Conservation (phyloP, 768 basidiomycete species). For the Kwoniella dejecticola region DNA sequence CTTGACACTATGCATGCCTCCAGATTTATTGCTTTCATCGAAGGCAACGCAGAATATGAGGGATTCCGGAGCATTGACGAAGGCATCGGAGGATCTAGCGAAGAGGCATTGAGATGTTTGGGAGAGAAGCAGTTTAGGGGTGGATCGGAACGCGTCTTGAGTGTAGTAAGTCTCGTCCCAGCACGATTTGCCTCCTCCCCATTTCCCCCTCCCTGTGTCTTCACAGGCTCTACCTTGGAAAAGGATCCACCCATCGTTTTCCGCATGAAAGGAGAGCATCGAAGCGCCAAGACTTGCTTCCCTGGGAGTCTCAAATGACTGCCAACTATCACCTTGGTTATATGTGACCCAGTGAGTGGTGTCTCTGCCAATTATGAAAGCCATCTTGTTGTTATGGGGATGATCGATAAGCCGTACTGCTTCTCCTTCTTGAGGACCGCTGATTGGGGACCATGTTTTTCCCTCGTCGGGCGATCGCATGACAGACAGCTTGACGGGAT, state of each 20-base stretch:
- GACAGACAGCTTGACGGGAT: conserved; percentile 68
- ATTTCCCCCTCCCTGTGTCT: conserved; percentile 46
- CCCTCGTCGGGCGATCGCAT: conserved; percentile 87
- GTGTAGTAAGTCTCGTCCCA: conserved; percentile 82
- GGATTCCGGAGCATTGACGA: conserved; percentile 72
- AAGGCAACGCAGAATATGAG: conserved; percentile 89
- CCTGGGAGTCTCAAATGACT: conserved; percentile 68
- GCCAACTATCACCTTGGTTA: conserved; percentile 87
- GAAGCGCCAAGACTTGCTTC: conserved; percentile 56
- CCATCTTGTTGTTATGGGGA: conserved; percentile 78
- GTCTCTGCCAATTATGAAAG: conserved; percentile 78
- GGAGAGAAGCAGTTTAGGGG: conserved; percentile 64
- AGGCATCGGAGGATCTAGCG: conserved; percentile 80
- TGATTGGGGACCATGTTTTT: conserved; percentile 63
- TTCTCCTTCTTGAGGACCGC: conserved; percentile 63
- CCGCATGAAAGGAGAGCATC: conserved; percentile 86
- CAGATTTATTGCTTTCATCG: conserved; percentile 60
- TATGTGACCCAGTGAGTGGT: conserved; percentile 81
- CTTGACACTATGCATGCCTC: conserved; percentile 61
- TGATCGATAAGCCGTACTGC: conserved; percentile 78
- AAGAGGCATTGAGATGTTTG: conserved; percentile 83
- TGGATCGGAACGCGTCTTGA: conserved; percentile 72
- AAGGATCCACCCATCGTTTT: conserved; percentile 60
- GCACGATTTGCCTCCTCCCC: conserved; percentile 53
- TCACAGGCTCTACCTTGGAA: conserved; percentile 53